Evolutionary conservation across 2,329 filamentous ascomycete species (phyloP).

Genomic region (Ramichloridium luteum): DNA sequence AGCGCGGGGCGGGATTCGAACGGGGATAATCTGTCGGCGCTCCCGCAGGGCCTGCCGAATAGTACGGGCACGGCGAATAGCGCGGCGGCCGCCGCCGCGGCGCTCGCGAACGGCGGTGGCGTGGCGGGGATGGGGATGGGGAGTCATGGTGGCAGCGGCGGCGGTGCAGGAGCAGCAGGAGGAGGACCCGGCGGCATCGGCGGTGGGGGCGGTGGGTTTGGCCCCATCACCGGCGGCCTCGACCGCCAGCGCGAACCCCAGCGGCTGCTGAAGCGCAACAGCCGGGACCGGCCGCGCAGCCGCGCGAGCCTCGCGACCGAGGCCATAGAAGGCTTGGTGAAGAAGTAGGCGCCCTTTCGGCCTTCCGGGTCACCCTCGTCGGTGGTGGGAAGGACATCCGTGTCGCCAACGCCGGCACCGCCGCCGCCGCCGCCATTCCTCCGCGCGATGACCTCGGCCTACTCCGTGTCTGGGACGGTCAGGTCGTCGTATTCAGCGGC

Average conservation of each 20-base stretch:
- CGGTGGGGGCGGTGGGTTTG: constrained; percentile 3
- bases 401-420: neutral
- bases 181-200: constrained; percentile 3
- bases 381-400: neutral
- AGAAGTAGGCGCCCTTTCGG: constrained; percentile 18
- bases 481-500: too few relatives aligned
- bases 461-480: constrained; percentile 5
- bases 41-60: constrained; percentile 38
- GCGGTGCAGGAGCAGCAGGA: constrained; percentile 3
- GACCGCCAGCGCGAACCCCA: constrained; percentile 14
- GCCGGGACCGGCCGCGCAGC: constrained; percentile 12
- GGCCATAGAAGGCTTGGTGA: constrained; percentile 21
- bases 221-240: constrained; percentile 3
- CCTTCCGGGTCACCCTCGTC: constrained; percentile 1
- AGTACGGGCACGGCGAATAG: constrained; percentile 21
- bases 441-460: constrained; percentile 4
- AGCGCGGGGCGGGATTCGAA: constrained; percentile 19
- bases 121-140: neutral
- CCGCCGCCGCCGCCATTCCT: neutral
- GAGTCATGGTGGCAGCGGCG: constrained; percentile 1
- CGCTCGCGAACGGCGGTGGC: too few relatives aligned
- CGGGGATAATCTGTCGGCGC: constrained; percentile 48
- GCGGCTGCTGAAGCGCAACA: constrained; percentile 18
- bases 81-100: too few relatives aligned
- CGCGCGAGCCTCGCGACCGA: constrained; percentile 15